phyloP scores from a whole-genome alignment of 148 eudicot genomes.

The Rhododendron mucronatum region DNA sequence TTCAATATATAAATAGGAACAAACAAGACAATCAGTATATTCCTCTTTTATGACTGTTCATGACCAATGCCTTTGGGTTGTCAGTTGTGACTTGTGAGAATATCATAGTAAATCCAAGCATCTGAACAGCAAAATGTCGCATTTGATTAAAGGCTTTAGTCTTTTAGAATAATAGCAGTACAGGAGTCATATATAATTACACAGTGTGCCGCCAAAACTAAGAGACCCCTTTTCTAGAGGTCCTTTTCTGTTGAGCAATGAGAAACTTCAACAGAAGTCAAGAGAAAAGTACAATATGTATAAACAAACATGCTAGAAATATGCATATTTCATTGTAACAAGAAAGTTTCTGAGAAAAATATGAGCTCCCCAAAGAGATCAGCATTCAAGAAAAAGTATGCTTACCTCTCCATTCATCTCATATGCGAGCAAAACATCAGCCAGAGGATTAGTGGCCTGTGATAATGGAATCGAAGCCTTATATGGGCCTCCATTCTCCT shows the following conservation, averaged over 20 bases:
- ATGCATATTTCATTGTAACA: neutral
- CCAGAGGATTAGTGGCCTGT: conserved; percentile 84
- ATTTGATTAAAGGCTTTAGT: neutral
- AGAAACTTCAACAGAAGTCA: neutral
- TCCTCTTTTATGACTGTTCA: neutral
- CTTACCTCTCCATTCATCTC: conserved; percentile 92
- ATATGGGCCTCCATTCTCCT: conserved; percentile 95
- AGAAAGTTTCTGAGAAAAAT: neutral
- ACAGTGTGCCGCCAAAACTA: neutral
- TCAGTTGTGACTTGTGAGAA: neutral
- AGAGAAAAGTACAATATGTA: neutral
- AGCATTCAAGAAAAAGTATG: neutral
- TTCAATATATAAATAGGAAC: neutral
- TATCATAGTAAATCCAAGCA: neutral
- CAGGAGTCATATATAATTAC: neutral
- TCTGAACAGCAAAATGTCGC: neutral
- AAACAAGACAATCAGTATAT: neutral
- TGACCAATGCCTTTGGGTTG: neutral
- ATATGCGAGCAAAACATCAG: conserved; percentile 89
- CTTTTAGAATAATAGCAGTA: neutral
- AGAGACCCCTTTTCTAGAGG: neutral
- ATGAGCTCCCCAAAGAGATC: neutral
- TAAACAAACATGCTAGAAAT: neutral
- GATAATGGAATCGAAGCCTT: conserved; percentile 79
- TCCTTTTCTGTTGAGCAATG: neutral